Base-by-base conservation (phyloP, 1,284 basidiomycete genomes). In the Heterobasidion occidentale region DNA sequence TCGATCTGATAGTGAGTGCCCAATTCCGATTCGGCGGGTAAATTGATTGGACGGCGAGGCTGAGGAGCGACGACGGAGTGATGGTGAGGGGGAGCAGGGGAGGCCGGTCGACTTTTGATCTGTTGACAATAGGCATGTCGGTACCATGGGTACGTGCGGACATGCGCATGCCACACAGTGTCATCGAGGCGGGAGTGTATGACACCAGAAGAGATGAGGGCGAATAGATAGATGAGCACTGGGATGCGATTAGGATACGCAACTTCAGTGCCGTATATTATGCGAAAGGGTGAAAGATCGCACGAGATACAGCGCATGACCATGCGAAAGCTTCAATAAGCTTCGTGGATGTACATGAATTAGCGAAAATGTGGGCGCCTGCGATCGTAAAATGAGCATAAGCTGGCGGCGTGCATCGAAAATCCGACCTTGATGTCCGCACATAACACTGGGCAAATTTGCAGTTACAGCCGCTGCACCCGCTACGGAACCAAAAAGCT, bases 251-350 rank as follows among this genome's bases (percentile, higher is more conserved):
- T 3, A 7, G 48, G 17, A 33, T 17, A 35, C 36, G 36, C 38
- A 51, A 36, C 4, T 27, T 27, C 27, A 27, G 27, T 51, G 44
- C 1, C 11, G 46, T 7, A 58, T 55, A 27, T 35, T 20, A 19
- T 46, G 7, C 19, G 45, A 14, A 46, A 53, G 49, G 12, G 53
- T 20, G 35, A 46, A 36, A n/a, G 46, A 19, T 61, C 86, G 64
- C 61, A 90, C 87, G 65, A 47, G 76, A 71, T 42, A 75, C 65
- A 38, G 80, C 74, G 62, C 73, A 77, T 38, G 79, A 70, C 88
- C 88, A 90, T 46, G 80, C 74, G 63, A 88, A 87, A 5, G 76
- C 83, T 60, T 83, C 67, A 38, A 89, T 70, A 33, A 85, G 72
- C 54, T 68, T 73, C 19, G 75, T 73, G n/a, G 88, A 87, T 9